These are phyloP conservation scores for Candida qinlingensis DNA, from an alignment of 805 yeast genomes.

Conservation along the genomic window DNA sequence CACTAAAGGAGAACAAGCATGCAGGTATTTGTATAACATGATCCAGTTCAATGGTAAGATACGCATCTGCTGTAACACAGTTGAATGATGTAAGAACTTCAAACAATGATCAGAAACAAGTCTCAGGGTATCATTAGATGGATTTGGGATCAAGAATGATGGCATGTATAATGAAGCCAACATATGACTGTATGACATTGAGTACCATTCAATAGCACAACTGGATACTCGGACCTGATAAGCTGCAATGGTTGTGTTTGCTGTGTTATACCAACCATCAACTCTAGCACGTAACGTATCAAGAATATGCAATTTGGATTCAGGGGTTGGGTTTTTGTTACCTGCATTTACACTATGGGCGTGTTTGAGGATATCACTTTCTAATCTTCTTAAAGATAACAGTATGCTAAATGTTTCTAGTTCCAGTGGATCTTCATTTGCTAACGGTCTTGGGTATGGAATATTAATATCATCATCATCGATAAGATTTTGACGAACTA, in stretches of 20 bases:
- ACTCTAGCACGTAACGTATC: constrained; percentile 19
- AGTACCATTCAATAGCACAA: constrained; percentile 28
- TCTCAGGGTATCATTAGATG: constrained; percentile 34
- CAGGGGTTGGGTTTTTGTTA: constrained; percentile 12
- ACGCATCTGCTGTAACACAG: constrained; percentile 37
- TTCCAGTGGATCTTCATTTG: constrained; percentile 37
- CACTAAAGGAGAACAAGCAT: constrained; percentile 42
- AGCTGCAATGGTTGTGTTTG: background rate
- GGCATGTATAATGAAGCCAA: constrained; percentile 43
- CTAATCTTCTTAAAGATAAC: constrained; percentile 39
- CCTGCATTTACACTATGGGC: constrained; percentile 42
- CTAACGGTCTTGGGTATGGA: constrained; percentile 34
- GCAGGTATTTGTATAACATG: constrained; percentile 39
- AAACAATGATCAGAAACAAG: constrained; percentile 38
- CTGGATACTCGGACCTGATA: constrained; percentile 4
- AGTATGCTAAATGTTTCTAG: constrained; percentile 36
- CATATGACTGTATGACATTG: constrained; percentile 39
- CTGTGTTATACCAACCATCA: constrained; percentile 30
- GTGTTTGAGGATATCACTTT: constrained; percentile 39
- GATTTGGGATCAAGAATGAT: constrained; percentile 40
- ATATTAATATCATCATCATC: constrained; percentile 47
- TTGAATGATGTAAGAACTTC: constrained; percentile 38
- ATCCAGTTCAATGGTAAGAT: constrained; percentile 47
- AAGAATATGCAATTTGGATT: constrained; percentile 3
- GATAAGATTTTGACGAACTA: constrained; percentile 45